Base-by-base conservation (phyloP, 148 eudicot species). In the Cornus kousa region DNA sequence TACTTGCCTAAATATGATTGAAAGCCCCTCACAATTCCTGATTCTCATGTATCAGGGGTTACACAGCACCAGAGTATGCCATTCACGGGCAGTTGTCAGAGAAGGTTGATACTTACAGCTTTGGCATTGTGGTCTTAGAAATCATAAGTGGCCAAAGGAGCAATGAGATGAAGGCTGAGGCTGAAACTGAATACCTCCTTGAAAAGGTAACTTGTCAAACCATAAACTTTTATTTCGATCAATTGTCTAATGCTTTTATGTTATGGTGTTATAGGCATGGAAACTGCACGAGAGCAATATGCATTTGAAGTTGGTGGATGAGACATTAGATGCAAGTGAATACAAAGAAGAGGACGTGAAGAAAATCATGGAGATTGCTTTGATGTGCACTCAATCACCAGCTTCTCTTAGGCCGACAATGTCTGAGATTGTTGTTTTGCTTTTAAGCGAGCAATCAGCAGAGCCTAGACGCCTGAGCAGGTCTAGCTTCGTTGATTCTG, bases 1-100 rank as follows among this genome's bases (percentile, higher is more conserved):
- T 9, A 3, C 4, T 13, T 19, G 20, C 5, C 5, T 13, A 57
- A 57, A 3, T 57, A 13, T 57, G 4, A 13, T 57, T 57, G 19
- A 7, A 72, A 64, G n/a, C 0, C 20, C 13, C 19, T 66, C 48
- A 43, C 6, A 43, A 57, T 78, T 78, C 70, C 35, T 59, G 13
- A 20, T 67, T 12, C 17, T 76, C 12, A 0, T 67, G 35, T 23
- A 40, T 57, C 81, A 84, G 89, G 80, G 89, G 89, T 9, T 87
- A 87, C 14, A 85, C 87, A 3, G 80, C 87, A 8, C 90, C 87
- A n/a, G 87, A 85, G 50, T 87, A 87, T 73, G 90, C 90, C 32
- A 46, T 85, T 37, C 84, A 87, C 67, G 90, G 90, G 17, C 87
- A 85, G 39, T 73, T 85, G 60, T 75, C 90, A 7, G 90, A 85